Conservation (phyloP, 129 eudicot species). For the Mikania micrantha region DNA sequence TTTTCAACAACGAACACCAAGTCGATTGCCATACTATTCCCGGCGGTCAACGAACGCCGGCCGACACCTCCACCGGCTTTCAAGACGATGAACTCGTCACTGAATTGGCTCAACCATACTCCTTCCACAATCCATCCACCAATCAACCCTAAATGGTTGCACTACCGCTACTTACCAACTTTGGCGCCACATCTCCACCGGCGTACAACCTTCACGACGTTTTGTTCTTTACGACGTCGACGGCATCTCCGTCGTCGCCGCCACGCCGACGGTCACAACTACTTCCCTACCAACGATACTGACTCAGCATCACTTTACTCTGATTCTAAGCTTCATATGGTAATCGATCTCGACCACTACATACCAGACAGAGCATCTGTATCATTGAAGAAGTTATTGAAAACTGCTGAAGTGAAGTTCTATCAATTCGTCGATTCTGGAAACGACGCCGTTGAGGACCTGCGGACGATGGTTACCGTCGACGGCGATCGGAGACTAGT, state of each 20-base stretch:
- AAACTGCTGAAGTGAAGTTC: constrained; percentile 22
- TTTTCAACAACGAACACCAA: not conserved
- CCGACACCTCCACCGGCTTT: not conserved
- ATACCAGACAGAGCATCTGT: constrained; percentile 20
- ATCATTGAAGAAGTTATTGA: constrained; percentile 25
- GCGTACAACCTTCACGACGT: constrained; percentile 2
- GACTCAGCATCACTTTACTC: constrained; percentile 12
- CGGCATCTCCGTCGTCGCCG: constrained; percentile 43
- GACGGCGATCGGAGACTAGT: constrained; percentile 32
- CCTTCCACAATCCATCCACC: constrained; percentile 13
- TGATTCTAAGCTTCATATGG: constrained; percentile 47
- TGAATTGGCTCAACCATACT: constrained; percentile 23
- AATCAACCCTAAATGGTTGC: constrained; percentile 1
- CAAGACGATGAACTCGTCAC: constrained; percentile 27
- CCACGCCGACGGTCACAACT: constrained; percentile 15
- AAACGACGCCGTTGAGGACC: constrained; percentile 49
- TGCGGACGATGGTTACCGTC: constrained; percentile 36
- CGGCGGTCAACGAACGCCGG: constrained; percentile 2
- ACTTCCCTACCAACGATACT: constrained; percentile 19
- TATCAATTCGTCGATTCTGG: constrained; percentile 40
- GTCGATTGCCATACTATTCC: not conserved
- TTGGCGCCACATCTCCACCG: constrained; percentile 15
- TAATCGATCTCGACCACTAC: constrained; percentile 40
- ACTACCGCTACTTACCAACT: constrained; percentile 1
- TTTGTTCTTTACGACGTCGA: constrained; percentile 48